These are phyloP conservation scores for Picea sitchensis DNA, from an alignment of 75 land plant genomes.

Conservation along the genomic window DNA sequence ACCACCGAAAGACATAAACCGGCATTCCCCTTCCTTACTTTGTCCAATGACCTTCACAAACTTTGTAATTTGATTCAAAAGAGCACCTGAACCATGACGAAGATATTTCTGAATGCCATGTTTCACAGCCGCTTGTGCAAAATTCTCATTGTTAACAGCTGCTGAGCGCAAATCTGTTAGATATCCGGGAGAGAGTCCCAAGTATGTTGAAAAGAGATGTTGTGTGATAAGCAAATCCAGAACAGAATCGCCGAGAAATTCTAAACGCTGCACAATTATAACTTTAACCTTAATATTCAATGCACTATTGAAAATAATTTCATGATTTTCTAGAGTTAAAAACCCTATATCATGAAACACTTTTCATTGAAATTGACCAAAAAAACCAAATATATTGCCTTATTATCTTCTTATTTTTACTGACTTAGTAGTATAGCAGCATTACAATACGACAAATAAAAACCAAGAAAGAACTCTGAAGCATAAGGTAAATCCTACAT, in stretches of 20 bases:
- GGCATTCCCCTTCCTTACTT: constrained; percentile 5
- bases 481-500: too few species aligned
- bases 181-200: constrained; percentile 72
- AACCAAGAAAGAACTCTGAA: neutral
- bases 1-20: constrained; percentile 17
- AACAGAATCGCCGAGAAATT: constrained; percentile 94
- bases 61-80: constrained; percentile 54
- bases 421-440: neutral
- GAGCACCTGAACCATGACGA: constrained; percentile 60
- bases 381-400: neutral
- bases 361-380: neutral
- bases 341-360: neutral
- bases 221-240: constrained; percentile 81
- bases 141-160: constrained; percentile 88
- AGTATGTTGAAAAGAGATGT: constrained; percentile 56
- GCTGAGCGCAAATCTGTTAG: constrained; percentile 92
- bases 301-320: too few species aligned
- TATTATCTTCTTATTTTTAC: neutral
- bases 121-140: constrained; percentile 84
- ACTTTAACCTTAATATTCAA: neutral
- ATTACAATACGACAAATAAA: neutral
- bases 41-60: constrained; percentile 41
- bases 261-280: constrained; percentile 65
- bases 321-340: neutral
- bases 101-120: constrained; percentile 67